Conservation (phyloP, 2,329 filamentous ascomycete species). For the Tolypocladium capitatum region DNA sequence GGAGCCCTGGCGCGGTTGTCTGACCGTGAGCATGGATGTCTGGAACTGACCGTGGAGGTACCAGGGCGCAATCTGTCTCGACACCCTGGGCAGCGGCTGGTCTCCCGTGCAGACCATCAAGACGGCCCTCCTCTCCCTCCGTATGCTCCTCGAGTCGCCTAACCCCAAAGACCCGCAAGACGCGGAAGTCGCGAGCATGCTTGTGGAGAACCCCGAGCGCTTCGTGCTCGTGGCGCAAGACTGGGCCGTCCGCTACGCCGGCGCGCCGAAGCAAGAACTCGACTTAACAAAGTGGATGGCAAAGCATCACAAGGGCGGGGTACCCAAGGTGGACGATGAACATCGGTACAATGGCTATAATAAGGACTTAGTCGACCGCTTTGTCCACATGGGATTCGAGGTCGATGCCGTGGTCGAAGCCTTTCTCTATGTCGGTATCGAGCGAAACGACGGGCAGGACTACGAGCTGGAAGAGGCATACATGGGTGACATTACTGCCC, state of each 20-base stretch:
- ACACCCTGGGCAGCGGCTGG: slow-evolving; percentile 82
- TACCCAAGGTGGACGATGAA: slow-evolving; percentile 5
- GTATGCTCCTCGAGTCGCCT: slow-evolving; percentile 82
- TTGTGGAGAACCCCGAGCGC: slow-evolving; percentile 62
- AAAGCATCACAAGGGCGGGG: slow-evolving; percentile 33
- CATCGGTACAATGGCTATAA: slow-evolving; percentile 64
- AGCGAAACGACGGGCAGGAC: slow-evolving; percentile 61
- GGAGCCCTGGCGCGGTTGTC: too few relatives aligned
- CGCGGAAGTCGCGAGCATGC: slow-evolving; percentile 84
- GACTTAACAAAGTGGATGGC: slow-evolving; percentile 26
- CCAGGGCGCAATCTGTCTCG: slow-evolving; percentile 91
- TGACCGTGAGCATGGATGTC: background rate
- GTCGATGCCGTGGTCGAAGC: slow-evolving; percentile 75
- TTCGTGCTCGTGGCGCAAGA: slow-evolving; percentile 77
- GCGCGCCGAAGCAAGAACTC: slow-evolving; percentile 45
- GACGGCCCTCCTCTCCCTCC: slow-evolving; percentile 81
- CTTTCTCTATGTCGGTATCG: slow-evolving; percentile 71
- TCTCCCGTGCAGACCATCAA: slow-evolving; percentile 95
- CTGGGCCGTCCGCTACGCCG: slow-evolving; percentile 77
- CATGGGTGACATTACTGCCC: slow-evolving; percentile 79
- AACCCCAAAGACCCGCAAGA: slow-evolving; percentile 97
- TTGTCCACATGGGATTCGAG: slow-evolving; percentile 84
- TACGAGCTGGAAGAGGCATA: slow-evolving; percentile 83
- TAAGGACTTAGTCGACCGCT: slow-evolving; percentile 67
- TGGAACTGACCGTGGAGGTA: slow-evolving; percentile 1